Conservation (phyloP, 2,329 filamentous ascomycete species). For the Xylaria sp. region DNA sequence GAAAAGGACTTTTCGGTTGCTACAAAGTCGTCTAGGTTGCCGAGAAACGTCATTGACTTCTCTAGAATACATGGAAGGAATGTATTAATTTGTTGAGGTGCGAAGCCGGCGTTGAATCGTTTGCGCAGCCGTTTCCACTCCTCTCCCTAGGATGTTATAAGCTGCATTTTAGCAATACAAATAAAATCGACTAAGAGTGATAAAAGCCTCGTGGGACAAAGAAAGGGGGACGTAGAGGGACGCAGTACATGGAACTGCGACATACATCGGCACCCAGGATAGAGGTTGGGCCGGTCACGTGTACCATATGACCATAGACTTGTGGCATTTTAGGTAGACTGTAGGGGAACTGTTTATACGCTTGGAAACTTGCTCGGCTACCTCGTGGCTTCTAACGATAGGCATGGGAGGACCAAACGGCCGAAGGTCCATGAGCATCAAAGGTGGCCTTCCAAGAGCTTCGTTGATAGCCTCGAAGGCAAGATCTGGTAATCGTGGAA, state of each 20-base stretch:
- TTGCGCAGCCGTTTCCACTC: slow-evolving; percentile 7
- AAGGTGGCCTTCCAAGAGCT: slow-evolving; percentile 48
- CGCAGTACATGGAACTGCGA: too few relatives aligned
- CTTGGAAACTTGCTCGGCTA: slow-evolving; percentile 35
- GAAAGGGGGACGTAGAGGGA: too few relatives aligned
- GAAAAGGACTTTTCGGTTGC: not conserved
- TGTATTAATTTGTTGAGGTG: slow-evolving; percentile 40
- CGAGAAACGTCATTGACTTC: not conserved
- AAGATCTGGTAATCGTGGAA: slow-evolving; percentile 14
- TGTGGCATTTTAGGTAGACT: slow-evolving; percentile 49
- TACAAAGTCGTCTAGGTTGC: not conserved
- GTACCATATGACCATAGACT: slow-evolving; percentile 22
- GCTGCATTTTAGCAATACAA: not conserved
- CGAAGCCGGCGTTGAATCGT: slow-evolving; percentile 1
- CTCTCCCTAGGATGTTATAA: not conserved
- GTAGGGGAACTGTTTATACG: slow-evolving; percentile 41
- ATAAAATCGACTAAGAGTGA: not conserved
- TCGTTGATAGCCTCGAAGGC: slow-evolving; percentile 45
- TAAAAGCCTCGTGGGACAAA: too few relatives aligned
- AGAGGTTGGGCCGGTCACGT: slow-evolving; percentile 24
- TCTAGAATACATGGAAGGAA: slow-evolving; percentile 53
- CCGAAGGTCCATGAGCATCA: slow-evolving; percentile 51
- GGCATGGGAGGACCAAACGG: slow-evolving; percentile 50
- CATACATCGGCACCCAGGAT: slow-evolving; percentile 23
- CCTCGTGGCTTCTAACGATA: slow-evolving; percentile 35